Evolutionary conservation across 371 early-diverging fungal species (phyloP), one percentile per base, ranked within the genome.

Genomic region (Paraphysoderma sedebokerense): DNA sequence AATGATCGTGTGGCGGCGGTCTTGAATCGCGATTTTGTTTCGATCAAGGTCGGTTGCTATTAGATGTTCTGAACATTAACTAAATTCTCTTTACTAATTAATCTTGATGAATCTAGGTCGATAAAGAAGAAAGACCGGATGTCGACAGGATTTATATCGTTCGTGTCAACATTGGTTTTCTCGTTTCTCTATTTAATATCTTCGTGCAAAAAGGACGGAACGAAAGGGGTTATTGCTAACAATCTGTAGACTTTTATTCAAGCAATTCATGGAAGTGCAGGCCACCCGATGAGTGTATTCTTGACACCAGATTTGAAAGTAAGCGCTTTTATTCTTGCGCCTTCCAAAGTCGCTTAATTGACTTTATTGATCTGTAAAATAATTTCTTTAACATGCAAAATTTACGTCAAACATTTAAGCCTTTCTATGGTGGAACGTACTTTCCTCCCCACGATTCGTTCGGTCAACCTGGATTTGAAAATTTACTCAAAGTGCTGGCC

Each of bases 71-170:
- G n/a, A n/a, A n/a, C n/a, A n/a, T n/a, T n/a, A n/a, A n/a, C n/a
- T n/a, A n/a, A n/a, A n/a, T n/a, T n/a, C n/a, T n/a, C n/a, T n/a
- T 9, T 24, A 44, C 30, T 30, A 20, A 35, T 37, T 30, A 33
- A 38, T 4, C 17, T 38, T 1, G 17, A 29, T 40, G 28, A 48
- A 46, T 56, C 46, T 52, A 57, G 56, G 66, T 60, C 34, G 51
- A 65, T 50, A 69, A 76, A 26, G 80, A 80, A 53, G 73, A 73
- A 41, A 62, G 71, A 36, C 80, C 80, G 17, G 76, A 72, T 11
- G 77, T 80, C 15, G 81, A 80, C 53, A 70, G 67, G 20, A 47
- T 74, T 44, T 80, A 77, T 50, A 77, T 78, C 78, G 51, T 49
- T 9, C 22, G 44, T 29, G n/a, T n/a, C 15, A 19, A 15, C n/a